A percentile compares a stretch with the other conserved stretches of the same genome.
Conservation (phyloP, 768 basidiomycete species). For the Lactarius indigo region DNA sequence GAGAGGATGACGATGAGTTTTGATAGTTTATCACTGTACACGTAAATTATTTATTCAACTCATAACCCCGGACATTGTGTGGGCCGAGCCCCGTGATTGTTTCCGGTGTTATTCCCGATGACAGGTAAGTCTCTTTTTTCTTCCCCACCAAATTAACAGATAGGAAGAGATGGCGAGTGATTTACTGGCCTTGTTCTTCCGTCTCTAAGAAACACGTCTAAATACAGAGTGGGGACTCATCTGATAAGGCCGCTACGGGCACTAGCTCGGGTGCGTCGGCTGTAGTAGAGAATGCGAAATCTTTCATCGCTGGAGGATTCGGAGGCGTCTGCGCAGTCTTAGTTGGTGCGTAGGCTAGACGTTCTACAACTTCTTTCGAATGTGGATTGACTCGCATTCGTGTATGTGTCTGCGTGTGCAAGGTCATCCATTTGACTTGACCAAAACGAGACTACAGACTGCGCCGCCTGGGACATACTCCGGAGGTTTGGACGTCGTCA, state of each 20-base stretch:
- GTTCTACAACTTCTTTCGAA: background rate
- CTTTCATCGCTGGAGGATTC: constrained; percentile 91
- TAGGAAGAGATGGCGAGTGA: constrained; percentile 14
- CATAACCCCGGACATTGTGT: background rate
- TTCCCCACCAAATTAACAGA: background rate
- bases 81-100: background rate
- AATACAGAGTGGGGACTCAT: constrained; percentile 18
- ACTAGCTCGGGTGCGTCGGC: constrained; percentile 27
- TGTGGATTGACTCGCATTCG: background rate
- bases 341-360: constrained; percentile 61
- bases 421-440: constrained; percentile 98
- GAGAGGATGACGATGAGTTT: constrained; percentile 46
- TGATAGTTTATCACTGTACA: constrained; percentile 10
- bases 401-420: background rate
- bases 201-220: background rate
- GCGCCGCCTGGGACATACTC: constrained; percentile 84
- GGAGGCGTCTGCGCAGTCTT: constrained; percentile 86
- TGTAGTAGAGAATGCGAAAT: constrained; percentile 53
- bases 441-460: constrained; percentile 94
- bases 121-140: background rate
- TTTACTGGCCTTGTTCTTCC: background rate
- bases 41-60: background rate
- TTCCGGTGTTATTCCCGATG: background rate
- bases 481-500: constrained; percentile 91
- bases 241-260: constrained; percentile 8